Evolutionary conservation across 2,329 filamentous ascomycete genomes (phyloP).

Genomic region (Ophiostoma himal-ulmi): DNA sequence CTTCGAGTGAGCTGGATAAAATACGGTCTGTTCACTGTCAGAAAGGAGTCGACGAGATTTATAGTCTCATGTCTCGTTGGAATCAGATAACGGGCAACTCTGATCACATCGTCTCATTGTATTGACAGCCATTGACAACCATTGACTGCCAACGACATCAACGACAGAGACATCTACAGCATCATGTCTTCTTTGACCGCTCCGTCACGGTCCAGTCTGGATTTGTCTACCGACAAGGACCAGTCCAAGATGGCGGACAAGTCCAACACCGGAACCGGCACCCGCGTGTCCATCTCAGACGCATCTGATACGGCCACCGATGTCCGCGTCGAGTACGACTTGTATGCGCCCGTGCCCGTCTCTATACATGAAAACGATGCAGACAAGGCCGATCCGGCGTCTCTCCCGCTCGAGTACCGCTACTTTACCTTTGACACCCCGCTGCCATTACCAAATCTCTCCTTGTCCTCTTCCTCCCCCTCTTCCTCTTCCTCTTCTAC

Average conservation of each 20-base stretch:
- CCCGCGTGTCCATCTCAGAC: constrained; percentile 5
- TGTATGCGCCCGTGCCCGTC: neutral
- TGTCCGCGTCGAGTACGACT: neutral
- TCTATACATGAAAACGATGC: neutral
- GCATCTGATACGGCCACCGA: constrained; percentile 17
- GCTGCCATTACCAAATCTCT: constrained; percentile 33
- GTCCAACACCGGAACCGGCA: constrained; percentile 8
- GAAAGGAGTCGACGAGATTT: too few species aligned
- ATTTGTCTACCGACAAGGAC: neutral
- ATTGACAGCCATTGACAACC: too few species aligned
- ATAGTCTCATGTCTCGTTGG: too few species aligned
- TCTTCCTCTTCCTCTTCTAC: too few species aligned
- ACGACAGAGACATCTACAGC: neutral
- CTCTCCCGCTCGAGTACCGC: constrained; percentile 33
- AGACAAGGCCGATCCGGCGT: constrained; percentile 12
- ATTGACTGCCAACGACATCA: neutral
- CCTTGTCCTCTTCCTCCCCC: constrained; percentile 22
- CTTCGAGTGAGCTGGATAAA: neutral
- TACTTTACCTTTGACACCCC: constrained; percentile 40
- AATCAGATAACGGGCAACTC: too few species aligned
- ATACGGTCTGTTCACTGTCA: neutral
- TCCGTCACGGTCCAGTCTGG: neutral
- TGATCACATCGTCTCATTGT: too few species aligned
- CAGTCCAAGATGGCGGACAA: neutral
- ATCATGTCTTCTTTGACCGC: neutral